Evolutionary conservation across 2,329 filamentous ascomycete species (phyloP).

Genomic region (Didymella glomerata): DNA sequence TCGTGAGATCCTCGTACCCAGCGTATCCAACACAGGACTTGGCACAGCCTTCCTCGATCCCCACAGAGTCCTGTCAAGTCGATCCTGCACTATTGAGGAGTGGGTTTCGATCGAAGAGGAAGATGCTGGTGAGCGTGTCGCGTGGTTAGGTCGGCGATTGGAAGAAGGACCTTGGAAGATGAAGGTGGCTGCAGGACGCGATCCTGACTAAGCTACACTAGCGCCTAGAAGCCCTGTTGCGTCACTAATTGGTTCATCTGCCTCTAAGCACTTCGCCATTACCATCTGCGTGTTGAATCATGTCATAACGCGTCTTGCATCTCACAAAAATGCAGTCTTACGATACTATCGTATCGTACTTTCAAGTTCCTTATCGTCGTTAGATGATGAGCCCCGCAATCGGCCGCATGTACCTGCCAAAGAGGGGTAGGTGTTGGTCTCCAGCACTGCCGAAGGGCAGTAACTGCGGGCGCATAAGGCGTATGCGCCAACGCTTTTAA

Average conservation of each 20-base stretch:
- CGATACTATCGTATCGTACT: neutral
- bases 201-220: neutral
- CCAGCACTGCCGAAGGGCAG: slow-evolving; percentile 11
- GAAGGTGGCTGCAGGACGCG: neutral
- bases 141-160: neutral
- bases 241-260: neutral
- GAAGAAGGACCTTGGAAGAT: too few relatives aligned
- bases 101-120: neutral
- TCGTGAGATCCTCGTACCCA: neutral
- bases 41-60: neutral
- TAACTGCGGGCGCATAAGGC: slow-evolving; percentile 9
- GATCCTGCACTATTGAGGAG: neutral
- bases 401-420: slow-evolving; percentile 22
- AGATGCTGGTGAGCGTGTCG: neutral
- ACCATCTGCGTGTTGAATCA: neutral
- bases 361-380: slow-evolving; percentile 5
- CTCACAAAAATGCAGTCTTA: neutral
- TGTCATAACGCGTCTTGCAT: neutral
- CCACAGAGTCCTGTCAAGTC: neutral
- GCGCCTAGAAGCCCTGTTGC: neutral
- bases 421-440: slow-evolving; percentile 16
- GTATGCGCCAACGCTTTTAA: neutral
- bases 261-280: neutral
- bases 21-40: neutral
- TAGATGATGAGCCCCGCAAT: slow-evolving; percentile 11